Percentiles rank a stretch among this genome's conserved stretches.
Conservation (phyloP, 306 rosid species). For the Quercus aquifolioides region DNA sequence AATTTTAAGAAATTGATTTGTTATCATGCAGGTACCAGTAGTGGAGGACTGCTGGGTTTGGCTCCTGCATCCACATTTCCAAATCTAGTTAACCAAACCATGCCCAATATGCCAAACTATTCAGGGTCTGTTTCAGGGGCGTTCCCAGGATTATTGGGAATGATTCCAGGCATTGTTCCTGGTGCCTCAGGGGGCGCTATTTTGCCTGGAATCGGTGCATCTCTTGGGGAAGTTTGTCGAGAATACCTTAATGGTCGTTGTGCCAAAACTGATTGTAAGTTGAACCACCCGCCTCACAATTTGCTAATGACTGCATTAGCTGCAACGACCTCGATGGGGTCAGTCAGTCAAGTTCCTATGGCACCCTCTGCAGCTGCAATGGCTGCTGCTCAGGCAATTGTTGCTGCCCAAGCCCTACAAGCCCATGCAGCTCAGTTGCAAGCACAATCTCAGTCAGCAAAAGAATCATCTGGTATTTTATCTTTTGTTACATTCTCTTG, state of each 20-base stretch:
- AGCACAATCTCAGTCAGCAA: conserved; percentile 70
- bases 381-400: conserved; percentile 99
- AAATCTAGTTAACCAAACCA: conserved; percentile 85
- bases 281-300: conserved; percentile 96
- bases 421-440: conserved; percentile 99
- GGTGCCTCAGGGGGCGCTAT: conserved; percentile 97
- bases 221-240: conserved; percentile 94
- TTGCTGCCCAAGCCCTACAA: conserved; percentile 98
- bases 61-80: conserved; percentile 78
- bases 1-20: conserved; percentile 19
- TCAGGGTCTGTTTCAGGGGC: conserved; percentile 97
- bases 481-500: conserved; percentile 4
- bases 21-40: conserved; percentile 54
- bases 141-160: conserved; percentile 92
- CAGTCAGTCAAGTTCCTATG: conserved; percentile 94
- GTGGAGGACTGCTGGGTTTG: conserved; percentile 83
- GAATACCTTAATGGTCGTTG: conserved; percentile 95
- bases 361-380: conserved; percentile 99
- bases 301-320: conserved; percentile 95
- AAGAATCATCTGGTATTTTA: conserved; percentile 76
- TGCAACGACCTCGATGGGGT: conserved; percentile 93
- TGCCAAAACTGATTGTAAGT: conserved; percentile 83
- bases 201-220: conserved; percentile 94
- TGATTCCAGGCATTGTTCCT: conserved; percentile 92
- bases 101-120: conserved; percentile 99